Evolutionary conservation across 2,329 filamentous ascomycete species (phyloP), one percentile per base, ranked within the genome.

Genomic region (Xylariaceae sp.): DNA sequence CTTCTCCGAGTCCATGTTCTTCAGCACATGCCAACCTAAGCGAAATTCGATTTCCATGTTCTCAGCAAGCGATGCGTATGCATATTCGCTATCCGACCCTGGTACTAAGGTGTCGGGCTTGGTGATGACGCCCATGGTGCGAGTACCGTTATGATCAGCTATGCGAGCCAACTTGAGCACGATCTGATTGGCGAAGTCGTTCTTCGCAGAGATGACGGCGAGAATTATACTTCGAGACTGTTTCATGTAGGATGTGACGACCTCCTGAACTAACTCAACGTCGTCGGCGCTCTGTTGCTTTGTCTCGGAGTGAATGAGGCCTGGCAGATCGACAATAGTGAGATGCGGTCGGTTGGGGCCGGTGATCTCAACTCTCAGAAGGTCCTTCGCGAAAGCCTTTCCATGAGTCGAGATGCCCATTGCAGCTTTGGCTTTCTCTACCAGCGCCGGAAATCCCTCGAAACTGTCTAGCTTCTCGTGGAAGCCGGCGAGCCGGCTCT

Each of bases 281-380:
- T 82, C 80, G 2, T 67, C 66, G 3, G 69, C 71, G 1, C 76
- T 77, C 60, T 84, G 78, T 1, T 77, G 69, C 34, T 77, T 76
- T n/a, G 74, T 79, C n/a, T 77, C 71, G 0, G 76, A 75, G 28
- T 80, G 75, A 48, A 85, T 82, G 6, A 87, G 70, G 1, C 84
- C 84, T 0, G 84, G 84, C 2, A 87, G 73, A 66, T 87, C 83
- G 3, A 87, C 82, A 29, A 87, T 75, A 0, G 84, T 87, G 29
- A 87, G 73, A 21, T 84, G 79, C 3, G 78, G 79, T 17, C 75
- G 75, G 3, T 75, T 67, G 0, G 82, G 79, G 0, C 81, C 79
- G 2, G 71, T 71, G 4, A 83, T 72, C 62, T 83, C 79, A 24
- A 84, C 71, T 0, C 75, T 74, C 1, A 84, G 74, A 0, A 79